Base-by-base conservation (phyloP, 2,329 filamentous ascomycete species). In the Beauveria brongniartii region DNA sequence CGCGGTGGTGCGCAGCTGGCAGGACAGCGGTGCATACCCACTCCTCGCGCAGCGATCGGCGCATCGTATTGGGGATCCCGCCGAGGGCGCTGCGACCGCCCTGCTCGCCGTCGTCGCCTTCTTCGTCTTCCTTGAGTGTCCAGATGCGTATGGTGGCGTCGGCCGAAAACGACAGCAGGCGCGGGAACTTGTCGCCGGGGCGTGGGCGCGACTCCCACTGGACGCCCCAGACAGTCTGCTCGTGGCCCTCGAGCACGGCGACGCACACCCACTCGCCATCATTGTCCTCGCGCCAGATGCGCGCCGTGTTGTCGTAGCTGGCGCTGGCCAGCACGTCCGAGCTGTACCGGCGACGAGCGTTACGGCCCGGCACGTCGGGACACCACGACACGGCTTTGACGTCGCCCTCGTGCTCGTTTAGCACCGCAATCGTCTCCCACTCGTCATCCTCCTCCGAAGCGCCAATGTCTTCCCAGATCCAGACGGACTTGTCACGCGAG, bases 391-490 rank as follows among this genome's bases (percentile, higher is more conserved):
- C 90, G 65, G 87, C 91, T 73, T 99, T 99, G 66, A 99, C 92
- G 74, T 99, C 94, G 24, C 90, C 92, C 52, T 92, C 89, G 72
- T 99, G 94, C 75, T 97, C 94, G 74, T 90, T 91, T 69, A 97
- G 81, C 58, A 97, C 93, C 0, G 93, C 94, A 18, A 97, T 87
- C 1, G 94, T 97, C 80, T 99, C 94, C 78, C 92, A 97, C 72
- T 97, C 94, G 72, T 96, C 93, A 60, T 96, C 92, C 18, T 88
- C 89, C 66, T 90, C 88, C 60, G 78, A 76, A 9, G 76, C 75
- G 44, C 84, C 83, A 59, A 97, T 83, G 72, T 97, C 94, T 75
- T 99, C 94, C 94, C 94, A 99, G 68, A 99, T 91, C 94, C 94
- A 99, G 20, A 97, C 91, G 18, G 85, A 89, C 77, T 97, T 97